Evolutionary conservation across 2,329 filamentous ascomycete species (phyloP), one percentile per base, ranked within the genome.

Genomic region (Calonectria pseudoreteaudii): DNA sequence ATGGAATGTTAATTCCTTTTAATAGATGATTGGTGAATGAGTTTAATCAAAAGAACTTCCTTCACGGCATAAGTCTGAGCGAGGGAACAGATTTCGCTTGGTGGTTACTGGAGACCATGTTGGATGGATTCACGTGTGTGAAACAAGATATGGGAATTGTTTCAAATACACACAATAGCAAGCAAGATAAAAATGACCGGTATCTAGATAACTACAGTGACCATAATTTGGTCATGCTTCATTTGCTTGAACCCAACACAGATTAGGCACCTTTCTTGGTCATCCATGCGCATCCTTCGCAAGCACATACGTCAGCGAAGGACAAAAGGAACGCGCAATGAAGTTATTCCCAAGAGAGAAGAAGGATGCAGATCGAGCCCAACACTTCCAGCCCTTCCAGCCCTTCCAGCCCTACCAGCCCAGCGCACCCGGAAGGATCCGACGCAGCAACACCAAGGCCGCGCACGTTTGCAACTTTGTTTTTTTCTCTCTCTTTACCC

Each of bases 41-140:
- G 3, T 18, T 34, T 65, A 13, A 44, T 13, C 30, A 41, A 31
- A 73, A 70, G 7, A 77, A 75, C n/a, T 75, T 66, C 3, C 68
- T 75, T 14, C 72, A 73, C 38, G 71, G 62, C 18, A 77, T 23
- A 79, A 74, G 10, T 64, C 64, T 13, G 60, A 74, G 69, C 60
- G 28, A 56, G 16, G 26, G 16, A 11, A 28, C n/a, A 14, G 4
- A 20, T 11, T 23, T 67, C n/a, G 16, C 8, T 28, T 26, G 8
- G 31, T 44, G 41, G 38, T 62, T 31, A 31, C 26, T 30, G 52
- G 50, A 11, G 23, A 44, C 0, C 26, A 26, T 20, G 49, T 23
- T 56, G 34, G n/a, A 23, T 31, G 66, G 34, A 52, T 36, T 47
- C 28, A n/a, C 6, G 9, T 26, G n/a, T 26, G 13, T 28, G 9